Percentiles rank a stretch among this genome's conserved stretches.
These are phyloP conservation scores for Dryas alaskensis DNA, from an alignment of 306 rosid genomes.

Conservation along the genomic window DNA sequence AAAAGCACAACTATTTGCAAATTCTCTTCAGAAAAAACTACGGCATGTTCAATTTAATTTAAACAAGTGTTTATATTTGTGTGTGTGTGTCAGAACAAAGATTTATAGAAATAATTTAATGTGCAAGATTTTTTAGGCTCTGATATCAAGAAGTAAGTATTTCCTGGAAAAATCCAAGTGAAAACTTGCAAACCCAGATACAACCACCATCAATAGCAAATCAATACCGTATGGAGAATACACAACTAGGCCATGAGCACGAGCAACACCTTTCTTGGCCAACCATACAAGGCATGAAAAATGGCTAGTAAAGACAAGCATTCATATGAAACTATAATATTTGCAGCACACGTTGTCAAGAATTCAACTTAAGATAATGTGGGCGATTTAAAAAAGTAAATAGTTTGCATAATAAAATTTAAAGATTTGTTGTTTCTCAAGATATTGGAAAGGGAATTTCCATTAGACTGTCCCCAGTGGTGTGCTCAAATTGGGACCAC, in stretches of 20 bases:
- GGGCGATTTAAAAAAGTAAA: background rate
- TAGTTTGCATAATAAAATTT: background rate
- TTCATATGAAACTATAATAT: background rate
- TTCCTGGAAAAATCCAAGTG: background rate
- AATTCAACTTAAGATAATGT: background rate
- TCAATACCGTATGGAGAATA: background rate
- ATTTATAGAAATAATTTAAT: background rate
- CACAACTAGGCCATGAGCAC: background rate
- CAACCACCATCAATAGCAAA: background rate
- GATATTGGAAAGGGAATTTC: background rate
- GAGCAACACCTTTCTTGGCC: background rate
- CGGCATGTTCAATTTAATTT: background rate
- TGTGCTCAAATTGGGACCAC: background rate
- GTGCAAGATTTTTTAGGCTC: background rate
- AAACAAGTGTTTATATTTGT: background rate
- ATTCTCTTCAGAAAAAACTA: background rate
- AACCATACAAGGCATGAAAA: background rate
- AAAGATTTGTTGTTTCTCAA: background rate
- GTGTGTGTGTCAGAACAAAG: background rate
- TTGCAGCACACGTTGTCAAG: background rate
- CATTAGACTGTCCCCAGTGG: background rate
- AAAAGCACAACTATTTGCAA: background rate
- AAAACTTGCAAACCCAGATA: background rate
- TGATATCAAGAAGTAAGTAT: background rate
- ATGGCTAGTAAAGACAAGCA: background rate